Base-by-base conservation (phyloP, 768 basidiomycete species). In the Macrolepiota dolichaula region DNA sequence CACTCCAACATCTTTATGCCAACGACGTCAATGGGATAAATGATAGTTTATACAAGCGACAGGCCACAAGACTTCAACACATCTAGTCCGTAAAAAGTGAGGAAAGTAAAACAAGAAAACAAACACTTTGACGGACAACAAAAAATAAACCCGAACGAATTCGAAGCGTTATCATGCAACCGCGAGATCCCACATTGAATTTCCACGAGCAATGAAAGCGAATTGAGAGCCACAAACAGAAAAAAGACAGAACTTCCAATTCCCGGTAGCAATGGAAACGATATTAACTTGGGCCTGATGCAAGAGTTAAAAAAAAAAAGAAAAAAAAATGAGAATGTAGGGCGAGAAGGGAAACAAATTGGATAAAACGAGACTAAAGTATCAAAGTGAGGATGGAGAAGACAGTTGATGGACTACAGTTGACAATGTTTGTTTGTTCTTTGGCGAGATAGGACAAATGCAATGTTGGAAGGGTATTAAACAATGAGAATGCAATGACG, bases 301-400 rank as follows among this genome's bases (percentile, higher is more conserved):
- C 52, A 50, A 46, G 36, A 32, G 19, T 27, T 9, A 29, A 22
- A 19, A 49, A 61, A 13, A 37, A 51, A 58, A 52, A 52, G 58
- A 44, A 32, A 42, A 42, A 17, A 40, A 19, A 52, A 47, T 29
- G 62, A 53, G 38, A 60, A 59, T 37, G 29, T 32, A 32, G n/a
- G 36, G 32, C 29, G 46, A 32, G n/a, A 55, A 35, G 38, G 38
- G 47, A 58, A 55, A 51, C 47, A 44, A 62, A 49, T 29, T 52
- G 55, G 55, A 53, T 57, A 58, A 58, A 60, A 51, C 59, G 40
- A 60, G 51, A 27, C 60, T 59, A 60, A 54, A 56, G 35, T 62
- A 58, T 27, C 44, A 55, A 35, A 62, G 29, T 32, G 57, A 65
- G 22, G 55, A 59, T 49, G 53, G 36, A 35, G 50, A 54, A 52